Base-by-base conservation (phyloP, 495 filamentous ascomycete genomes). In the Xylaria longipes region DNA sequence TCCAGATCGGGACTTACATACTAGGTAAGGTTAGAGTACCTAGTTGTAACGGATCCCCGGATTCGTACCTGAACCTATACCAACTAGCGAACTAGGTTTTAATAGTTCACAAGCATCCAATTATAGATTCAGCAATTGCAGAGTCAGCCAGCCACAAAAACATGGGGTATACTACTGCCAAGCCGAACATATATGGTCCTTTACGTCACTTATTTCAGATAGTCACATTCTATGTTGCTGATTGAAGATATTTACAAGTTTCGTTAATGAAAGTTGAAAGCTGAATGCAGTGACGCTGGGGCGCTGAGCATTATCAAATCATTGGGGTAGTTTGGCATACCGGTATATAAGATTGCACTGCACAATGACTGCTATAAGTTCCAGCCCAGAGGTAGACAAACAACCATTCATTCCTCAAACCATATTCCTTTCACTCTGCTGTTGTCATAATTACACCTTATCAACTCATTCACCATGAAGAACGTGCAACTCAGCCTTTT, bases 391-490 rank as follows among this genome's bases (percentile, higher is more conserved):
- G 17, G 33, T 31, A 35, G 5, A 37, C 11, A 43, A 43, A 17
- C 65, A 39, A 57, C n/a, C 25, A 27, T 17, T 39, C 46, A 25
- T 39, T 52, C 45, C 29, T 65, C 17, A 37, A 54, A 37, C 25
- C 8, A 25, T 3, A 4, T 39, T 17, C 17, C 27, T 54, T 65
- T 25, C 5, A 3, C 25, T 0, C 43, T 33, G 12, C 6, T 39
- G 5, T 45, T 37, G 31, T 39, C 20, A 22, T 39, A 52, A 25
- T 37, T 52, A 27, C 33, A 22, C 7, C 31, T 60, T 5, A 60
- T 27, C 48, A 45, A 29, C 17, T 37, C 6, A 60, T 69, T 61
- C 67, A 62, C 22, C 29, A 69, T 69, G 56, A 69, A 69, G 56
- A 69, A 41, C 54, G 15, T 48, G 1, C 37, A 60, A 37, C 56